Conservation (phyloP, 331 rosid species). For the Telfairia occidentalis region DNA sequence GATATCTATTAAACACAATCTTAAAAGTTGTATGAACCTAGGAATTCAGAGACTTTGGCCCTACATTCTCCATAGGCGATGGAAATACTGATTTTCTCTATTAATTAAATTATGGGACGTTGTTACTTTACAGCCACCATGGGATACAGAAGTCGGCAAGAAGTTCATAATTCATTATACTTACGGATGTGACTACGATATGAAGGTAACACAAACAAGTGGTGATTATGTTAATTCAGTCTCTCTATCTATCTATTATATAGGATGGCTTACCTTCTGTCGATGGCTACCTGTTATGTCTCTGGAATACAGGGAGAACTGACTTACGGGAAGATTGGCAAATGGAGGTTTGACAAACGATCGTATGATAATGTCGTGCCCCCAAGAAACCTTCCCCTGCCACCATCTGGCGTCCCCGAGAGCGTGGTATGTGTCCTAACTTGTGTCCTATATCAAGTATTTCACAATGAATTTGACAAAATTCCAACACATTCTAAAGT, state of each 20-base stretch:
- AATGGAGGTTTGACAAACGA: slow-evolving; percentile 96
- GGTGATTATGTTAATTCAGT: not conserved
- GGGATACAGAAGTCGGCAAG: slow-evolving; percentile 66
- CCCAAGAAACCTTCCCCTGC: slow-evolving; percentile 71
- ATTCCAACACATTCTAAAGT: not conserved
- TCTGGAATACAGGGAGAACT: slow-evolving; percentile 52
- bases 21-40: too few relatives aligned
- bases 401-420: slow-evolving; percentile 86
- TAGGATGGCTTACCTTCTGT: not conserved
- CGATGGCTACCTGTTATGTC: slow-evolving; percentile 12
- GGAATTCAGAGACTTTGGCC: not conserved
- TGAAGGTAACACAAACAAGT: slow-evolving; percentile 48
- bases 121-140: slow-evolving; percentile 65
- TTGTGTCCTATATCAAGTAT: not conserved
- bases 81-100: not conserved
- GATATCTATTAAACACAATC: too few relatives aligned
- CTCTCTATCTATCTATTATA: not conserved
- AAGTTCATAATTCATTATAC: slow-evolving; percentile 82
- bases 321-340: slow-evolving; percentile 90
- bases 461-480: not conserved
- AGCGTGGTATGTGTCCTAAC: slow-evolving; percentile 68
- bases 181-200: slow-evolving; percentile 75
- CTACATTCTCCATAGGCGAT: not conserved
- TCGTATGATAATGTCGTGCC: slow-evolving; percentile 37
- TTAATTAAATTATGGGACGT: slow-evolving; percentile 16